Evolutionary conservation across 129 eudicot genomes (phyloP).

Genomic region (Kitagawia praeruptora): DNA sequence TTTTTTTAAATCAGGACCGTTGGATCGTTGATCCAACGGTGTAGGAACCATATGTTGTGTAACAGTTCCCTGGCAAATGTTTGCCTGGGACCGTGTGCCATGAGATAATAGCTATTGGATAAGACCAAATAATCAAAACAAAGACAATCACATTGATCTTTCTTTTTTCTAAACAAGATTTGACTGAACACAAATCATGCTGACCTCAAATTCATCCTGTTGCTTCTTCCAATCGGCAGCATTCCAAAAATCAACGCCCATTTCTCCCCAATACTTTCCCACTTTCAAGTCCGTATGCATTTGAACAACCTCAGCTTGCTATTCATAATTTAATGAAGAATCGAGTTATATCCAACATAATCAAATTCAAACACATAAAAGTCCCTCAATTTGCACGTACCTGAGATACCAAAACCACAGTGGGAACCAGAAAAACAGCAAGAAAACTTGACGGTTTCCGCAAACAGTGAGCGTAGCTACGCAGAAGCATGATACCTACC

Average conservation of each 20-base stretch:
- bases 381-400: conserved; percentile 21
- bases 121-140: no score
- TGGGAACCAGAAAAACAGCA: conserved; percentile 89
- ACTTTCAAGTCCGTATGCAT: conserved; percentile 67
- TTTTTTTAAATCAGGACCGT: no score
- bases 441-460: conserved; percentile 51
- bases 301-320: conserved; percentile 71
- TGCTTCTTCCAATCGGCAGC: conserved; percentile 65
- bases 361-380: not conserved
- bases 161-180: no score
- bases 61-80: no score
- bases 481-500: conserved; percentile 79
- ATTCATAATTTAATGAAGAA: not conserved
- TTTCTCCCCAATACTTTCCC: conserved; percentile 82
- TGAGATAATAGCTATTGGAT: no score
- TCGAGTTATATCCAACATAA: not conserved
- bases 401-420: conserved; percentile 79
- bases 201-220: conserved; percentile 57
- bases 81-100: no score
- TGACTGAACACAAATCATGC: conserved; percentile 7
- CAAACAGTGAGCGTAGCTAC: conserved; percentile 53
- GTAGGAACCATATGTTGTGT: no score
- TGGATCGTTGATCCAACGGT: no score
- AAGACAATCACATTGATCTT: no score
- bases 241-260: conserved; percentile 80